A percentile compares a stretch with the other conserved stretches of the same genome.
These are phyloP conservation scores for Malassezia restricta DNA, from an alignment of 1,284 basidiomycete genomes.

Conservation along the genomic window DNA sequence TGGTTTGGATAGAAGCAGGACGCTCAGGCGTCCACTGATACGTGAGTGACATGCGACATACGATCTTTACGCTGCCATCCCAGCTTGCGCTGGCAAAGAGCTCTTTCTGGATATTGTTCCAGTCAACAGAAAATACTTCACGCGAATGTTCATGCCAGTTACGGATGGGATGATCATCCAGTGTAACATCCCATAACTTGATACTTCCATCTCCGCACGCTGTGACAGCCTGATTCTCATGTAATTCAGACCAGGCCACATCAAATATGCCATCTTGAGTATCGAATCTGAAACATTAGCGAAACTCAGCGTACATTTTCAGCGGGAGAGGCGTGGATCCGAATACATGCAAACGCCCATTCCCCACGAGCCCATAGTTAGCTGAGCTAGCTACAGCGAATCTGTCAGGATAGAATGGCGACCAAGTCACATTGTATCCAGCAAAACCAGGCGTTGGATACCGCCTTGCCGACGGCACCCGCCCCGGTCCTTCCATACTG, in stretches of 20 bases:
- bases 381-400: slow-evolving; percentile 79
- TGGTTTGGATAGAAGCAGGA: slow-evolving; percentile 62
- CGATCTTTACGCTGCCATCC: slow-evolving; percentile 82
- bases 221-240: slow-evolving; percentile 84
- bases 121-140: slow-evolving; percentile 90
- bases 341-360: slow-evolving; percentile 52
- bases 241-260: slow-evolving; percentile 78
- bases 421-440: slow-evolving; percentile 78
- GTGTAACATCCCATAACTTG: slow-evolving; percentile 76
- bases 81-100: slow-evolving; percentile 70
- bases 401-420: slow-evolving; percentile 71
- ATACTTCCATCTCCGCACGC: slow-evolving; percentile 83
- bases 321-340: background rate
- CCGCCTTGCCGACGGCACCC: background rate
- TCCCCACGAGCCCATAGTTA: slow-evolving; percentile 89
- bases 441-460: slow-evolving; percentile 54
- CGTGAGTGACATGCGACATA: slow-evolving; percentile 48
- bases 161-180: slow-evolving; percentile 78
- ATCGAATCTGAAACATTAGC: slow-evolving; percentile 58
- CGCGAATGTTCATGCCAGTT: slow-evolving; percentile 85
- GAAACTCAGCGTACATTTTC: slow-evolving; percentile 1
- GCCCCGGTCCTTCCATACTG: slow-evolving; percentile 7
- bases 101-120: slow-evolving; percentile 88
- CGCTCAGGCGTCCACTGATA: slow-evolving; percentile 64
- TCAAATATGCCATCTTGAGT: slow-evolving; percentile 89